A percentile compares a stretch with the other conserved stretches of the same genome.
phyloP scores from a whole-genome alignment of 108 stramenopile species.

The Phaeodactylum tricornutum region DNA sequence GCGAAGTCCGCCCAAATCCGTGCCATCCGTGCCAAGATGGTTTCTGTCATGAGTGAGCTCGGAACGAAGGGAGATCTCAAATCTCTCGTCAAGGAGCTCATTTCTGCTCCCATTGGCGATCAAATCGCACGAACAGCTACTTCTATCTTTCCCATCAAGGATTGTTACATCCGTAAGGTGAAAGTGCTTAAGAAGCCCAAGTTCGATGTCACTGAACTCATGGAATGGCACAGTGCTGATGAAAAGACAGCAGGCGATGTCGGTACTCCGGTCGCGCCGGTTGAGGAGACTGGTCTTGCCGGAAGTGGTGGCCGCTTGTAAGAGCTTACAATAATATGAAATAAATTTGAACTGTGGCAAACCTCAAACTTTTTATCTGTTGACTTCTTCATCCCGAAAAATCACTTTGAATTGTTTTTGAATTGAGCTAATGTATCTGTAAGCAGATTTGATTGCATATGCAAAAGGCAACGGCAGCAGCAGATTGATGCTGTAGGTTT shows the following conservation, averaged over 20 bases:
- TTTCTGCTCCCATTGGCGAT: slow-evolving; percentile 88
- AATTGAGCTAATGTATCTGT: too few species aligned
- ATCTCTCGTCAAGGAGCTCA: slow-evolving; percentile 95
- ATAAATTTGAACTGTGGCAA: too few species aligned
- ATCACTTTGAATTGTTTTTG: too few species aligned
- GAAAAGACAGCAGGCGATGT: slow-evolving; percentile 75
- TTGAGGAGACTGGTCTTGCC: slow-evolving; percentile 56
- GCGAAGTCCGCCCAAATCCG: slow-evolving; percentile 93
- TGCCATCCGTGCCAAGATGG: slow-evolving; percentile 97
- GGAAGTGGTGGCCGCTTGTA: slow-evolving; percentile 88
- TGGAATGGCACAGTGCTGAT: slow-evolving; percentile 98
- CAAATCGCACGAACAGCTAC: slow-evolving; percentile 85
- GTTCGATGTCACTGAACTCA: slow-evolving; percentile 98
- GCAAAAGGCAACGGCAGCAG: too few species aligned
- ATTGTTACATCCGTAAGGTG: slow-evolving; percentile 99
- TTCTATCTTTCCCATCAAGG: slow-evolving; percentile 96
- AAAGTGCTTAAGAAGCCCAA: slow-evolving; percentile 99
- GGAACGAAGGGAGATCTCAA: slow-evolving; percentile 98
- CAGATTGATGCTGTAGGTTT: too few species aligned
- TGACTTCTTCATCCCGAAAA: too few species aligned
- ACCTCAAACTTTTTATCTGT: too few species aligned
- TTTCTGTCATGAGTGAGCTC: slow-evolving; percentile 88
- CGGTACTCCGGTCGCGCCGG: slow-evolving; percentile 67
- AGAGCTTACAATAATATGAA: too few species aligned
- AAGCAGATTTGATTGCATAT: too few species aligned